Evolutionary conservation across 1,284 basidiomycete genomes (phyloP).

Genomic region (Ganoderma sp.): DNA sequence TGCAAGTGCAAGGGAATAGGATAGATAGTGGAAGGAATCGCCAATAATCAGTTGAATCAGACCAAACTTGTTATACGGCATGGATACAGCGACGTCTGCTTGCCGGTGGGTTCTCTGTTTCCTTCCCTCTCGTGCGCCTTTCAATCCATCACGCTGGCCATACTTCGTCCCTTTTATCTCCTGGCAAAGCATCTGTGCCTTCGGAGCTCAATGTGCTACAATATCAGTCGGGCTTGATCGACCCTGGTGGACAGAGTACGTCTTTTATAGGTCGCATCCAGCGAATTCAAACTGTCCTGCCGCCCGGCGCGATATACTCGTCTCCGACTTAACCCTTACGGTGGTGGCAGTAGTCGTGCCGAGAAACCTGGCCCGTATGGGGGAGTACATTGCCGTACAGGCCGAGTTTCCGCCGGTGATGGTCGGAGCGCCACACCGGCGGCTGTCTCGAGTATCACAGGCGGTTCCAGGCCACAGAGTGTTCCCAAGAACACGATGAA

Average conservation of each 20-base stretch:
- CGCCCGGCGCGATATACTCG: neutral
- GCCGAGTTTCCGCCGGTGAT: neutral
- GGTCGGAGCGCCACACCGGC: conserved; percentile 1
- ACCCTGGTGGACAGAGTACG: neutral
- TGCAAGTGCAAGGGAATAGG: neutral
- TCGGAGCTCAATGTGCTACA: neutral
- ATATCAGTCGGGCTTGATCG: conserved; percentile 3
- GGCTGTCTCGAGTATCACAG: neutral
- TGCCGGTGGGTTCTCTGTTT: neutral
- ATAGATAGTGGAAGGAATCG: neutral
- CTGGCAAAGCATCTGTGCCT: neutral
- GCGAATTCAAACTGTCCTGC: neutral
- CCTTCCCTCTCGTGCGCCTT: neutral
- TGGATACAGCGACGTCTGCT: neutral
- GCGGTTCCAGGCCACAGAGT: neutral
- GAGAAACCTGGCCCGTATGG: neutral
- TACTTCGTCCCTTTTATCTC: neutral
- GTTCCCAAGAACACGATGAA: neutral
- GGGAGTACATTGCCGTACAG: neutral
- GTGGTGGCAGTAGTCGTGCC: neutral
- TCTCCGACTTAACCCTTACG: neutral
- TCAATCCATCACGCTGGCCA: neutral
- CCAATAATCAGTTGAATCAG: neutral
- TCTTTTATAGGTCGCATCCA: neutral
- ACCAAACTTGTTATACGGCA: neutral